Percentiles rank a stretch among this genome's conserved stretches.
phyloP scores from a whole-genome alignment of 1,284 basidiomycete genomes.

The Thelephora terrestris region DNA sequence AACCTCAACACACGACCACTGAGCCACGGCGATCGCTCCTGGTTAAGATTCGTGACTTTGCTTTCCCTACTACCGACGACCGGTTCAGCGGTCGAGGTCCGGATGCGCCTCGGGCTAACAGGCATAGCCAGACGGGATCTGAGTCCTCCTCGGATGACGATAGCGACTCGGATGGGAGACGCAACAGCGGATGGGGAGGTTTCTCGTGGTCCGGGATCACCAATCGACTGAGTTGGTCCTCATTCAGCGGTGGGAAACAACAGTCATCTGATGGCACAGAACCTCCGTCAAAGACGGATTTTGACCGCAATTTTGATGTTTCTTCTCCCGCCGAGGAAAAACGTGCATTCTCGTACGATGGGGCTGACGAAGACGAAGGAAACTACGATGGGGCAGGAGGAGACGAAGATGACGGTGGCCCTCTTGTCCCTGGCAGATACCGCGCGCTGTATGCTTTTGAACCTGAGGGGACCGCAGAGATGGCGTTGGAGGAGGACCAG shows the following conservation, averaged over 20 bases:
- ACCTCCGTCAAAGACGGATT: conserved; percentile 33
- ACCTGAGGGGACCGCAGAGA: conserved; percentile 66
- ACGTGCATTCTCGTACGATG: conserved; percentile 22
- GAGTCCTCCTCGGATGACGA: conserved; percentile 16
- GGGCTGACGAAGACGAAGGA: conserved; percentile 14
- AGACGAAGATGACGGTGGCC: conserved; percentile 26
- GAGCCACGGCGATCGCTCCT: conserved; percentile 15
- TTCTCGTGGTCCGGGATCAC: conserved; percentile 34
- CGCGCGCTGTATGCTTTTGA: conserved; percentile 63
- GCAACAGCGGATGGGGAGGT: conserved; percentile 28
- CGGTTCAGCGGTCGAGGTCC: conserved; percentile 45
- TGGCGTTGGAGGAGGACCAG: conserved; percentile 64
- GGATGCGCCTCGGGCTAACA: conserved; percentile 42
- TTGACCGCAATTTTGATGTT: conserved; percentile 38
- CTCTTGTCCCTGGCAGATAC: conserved; percentile 54
- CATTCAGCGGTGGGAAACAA: conserved; percentile 9
- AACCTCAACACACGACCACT: conserved; percentile 10
- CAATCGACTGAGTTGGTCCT: conserved; percentile 23
- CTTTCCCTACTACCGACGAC: conserved; percentile 38
- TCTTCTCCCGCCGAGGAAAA: conserved; percentile 19
- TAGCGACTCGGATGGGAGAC: conserved; percentile 17
- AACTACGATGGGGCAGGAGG: conserved; percentile 14
- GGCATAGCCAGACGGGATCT: conserved; percentile 21
- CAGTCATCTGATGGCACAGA: conserved; percentile 6
- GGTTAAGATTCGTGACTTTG: conserved; percentile 57